Evolutionary conservation across 1,139 yeast genomes (phyloP).

Genomic region (Kodamaea arcana): DNA sequence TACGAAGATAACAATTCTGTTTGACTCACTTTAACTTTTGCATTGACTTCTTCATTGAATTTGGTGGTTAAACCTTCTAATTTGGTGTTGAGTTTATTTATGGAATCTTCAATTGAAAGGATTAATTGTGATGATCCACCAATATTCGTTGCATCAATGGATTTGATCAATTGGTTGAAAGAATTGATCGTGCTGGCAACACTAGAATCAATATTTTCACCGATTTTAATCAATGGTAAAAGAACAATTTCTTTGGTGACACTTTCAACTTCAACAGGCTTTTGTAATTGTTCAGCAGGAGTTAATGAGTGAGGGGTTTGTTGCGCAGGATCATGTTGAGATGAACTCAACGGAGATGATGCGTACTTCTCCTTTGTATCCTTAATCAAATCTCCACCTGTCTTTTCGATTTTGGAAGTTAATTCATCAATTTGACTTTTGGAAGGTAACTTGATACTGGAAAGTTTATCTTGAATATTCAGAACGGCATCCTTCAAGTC

Average conservation of each 20-base stretch:
- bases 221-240: conserved; percentile 32
- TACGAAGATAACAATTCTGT: conserved; percentile 54
- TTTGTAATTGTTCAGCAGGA: conserved; percentile 46
- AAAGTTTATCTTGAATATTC: conserved; percentile 18
- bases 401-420: conserved; percentile 30
- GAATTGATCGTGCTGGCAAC: conserved; percentile 46
- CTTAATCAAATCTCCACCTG: conserved; percentile 34
- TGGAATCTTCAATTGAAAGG: conserved; percentile 28
- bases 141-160: conserved; percentile 40
- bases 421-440: conserved; percentile 31
- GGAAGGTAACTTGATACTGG: conserved; percentile 27
- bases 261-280: conserved; percentile 38
- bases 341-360: conserved; percentile 28
- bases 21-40: conserved; percentile 37
- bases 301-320: too few species aligned
- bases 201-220: conserved; percentile 36
- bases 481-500: conserved; percentile 25
- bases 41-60: conserved; percentile 40
- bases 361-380: conserved; percentile 34
- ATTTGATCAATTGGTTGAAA: conserved; percentile 49
- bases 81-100: conserved; percentile 29
- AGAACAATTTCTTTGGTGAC: conserved; percentile 28
- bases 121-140: conserved; percentile 29
- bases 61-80: conserved; percentile 34
- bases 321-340: conserved; percentile 17